Base-by-base conservation (phyloP, 225 moss, liverwort and hornwort genomes). In the Thuidium tamariscinum region DNA sequence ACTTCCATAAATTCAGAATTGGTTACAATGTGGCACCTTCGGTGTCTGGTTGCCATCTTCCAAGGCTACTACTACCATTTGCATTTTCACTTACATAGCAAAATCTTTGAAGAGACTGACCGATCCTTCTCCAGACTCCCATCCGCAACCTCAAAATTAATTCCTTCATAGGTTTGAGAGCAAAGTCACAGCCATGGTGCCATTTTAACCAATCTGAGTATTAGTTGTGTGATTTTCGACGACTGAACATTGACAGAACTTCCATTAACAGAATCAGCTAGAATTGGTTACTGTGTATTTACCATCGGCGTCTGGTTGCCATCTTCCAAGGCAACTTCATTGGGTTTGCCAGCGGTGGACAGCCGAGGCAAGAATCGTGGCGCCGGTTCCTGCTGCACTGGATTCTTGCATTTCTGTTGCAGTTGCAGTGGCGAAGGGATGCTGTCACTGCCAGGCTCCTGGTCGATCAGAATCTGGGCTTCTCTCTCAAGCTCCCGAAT, bases 401-500 rank as follows among this genome's bases (percentile, higher is more conserved):
- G 32, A 39, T 30, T 51, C 72, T 80, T 80, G 62, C 80, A 46
- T 46, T 44, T 80, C 80, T 80, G 62, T 46, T 44, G 80, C 14
- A 44, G 16, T 62, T 80, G 34, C 42, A 59, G 13, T 30, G 79
- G 57, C 67, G 82, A 87, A 12, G 87, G 87, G 25, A 77, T 69
- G 83, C 77, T 77, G 44, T 86, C 78, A 22, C 78, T 82, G 30
- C 59, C 87, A 16, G 63, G 61, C 80, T 89, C 84, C 82, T 67
- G 70, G 26, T 83, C 89, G 39, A 85, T 77, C 86, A 92, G 67
- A 59, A 41, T 20, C 81, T 81, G 86, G 19, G 90, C 90, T 36
- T 92, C 90, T 80, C 90, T 77, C 72, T 92, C 92, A 13, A 92
- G 90, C 75, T 90, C 90, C 78, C 81, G 92, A 46, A 92, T 92